Evolutionary conservation across 345 rosid genomes (phyloP).

Genomic region (Eutrema heterophyllum): DNA sequence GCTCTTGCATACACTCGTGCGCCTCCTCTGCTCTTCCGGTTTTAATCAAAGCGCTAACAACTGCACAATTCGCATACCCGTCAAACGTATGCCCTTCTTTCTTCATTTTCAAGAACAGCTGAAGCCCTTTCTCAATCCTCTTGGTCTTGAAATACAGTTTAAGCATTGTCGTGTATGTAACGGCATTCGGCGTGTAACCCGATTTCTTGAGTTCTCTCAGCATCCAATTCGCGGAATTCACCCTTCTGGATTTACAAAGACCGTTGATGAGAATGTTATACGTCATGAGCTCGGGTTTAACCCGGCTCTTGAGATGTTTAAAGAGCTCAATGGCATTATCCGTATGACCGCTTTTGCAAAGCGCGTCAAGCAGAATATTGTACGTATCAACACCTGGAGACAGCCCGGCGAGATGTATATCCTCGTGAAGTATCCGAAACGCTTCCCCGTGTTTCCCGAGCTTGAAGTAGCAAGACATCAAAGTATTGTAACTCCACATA

Average conservation of each 20-base stretch:
- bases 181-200: constrained; percentile 52
- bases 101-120: constrained; percentile 47
- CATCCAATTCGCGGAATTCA: constrained; percentile 41
- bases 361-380: constrained; percentile 69
- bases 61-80: constrained; percentile 69
- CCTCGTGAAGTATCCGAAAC: constrained; percentile 39
- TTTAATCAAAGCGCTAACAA: constrained; percentile 56
- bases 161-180: constrained; percentile 68
- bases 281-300: constrained; percentile 47
- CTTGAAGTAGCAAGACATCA: constrained; percentile 67
- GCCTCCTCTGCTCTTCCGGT: constrained; percentile 50
- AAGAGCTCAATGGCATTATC: constrained; percentile 50
- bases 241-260: constrained; percentile 54
- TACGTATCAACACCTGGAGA: constrained; percentile 45
- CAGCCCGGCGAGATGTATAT: constrained; percentile 30
- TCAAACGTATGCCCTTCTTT: constrained; percentile 59
- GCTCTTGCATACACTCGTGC: constrained; percentile 30
- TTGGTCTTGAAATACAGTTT: constrained; percentile 49
- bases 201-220: constrained; percentile 45
- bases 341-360: constrained; percentile 55
- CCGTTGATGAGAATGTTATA: constrained; percentile 73
- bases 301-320: constrained; percentile 38
- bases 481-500: constrained; percentile 64
- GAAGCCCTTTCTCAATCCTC: constrained; percentile 49
- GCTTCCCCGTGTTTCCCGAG: constrained; percentile 57